Conservation (phyloP, 129 eudicot genomes). For the Smallanthus sonchifolius region DNA sequence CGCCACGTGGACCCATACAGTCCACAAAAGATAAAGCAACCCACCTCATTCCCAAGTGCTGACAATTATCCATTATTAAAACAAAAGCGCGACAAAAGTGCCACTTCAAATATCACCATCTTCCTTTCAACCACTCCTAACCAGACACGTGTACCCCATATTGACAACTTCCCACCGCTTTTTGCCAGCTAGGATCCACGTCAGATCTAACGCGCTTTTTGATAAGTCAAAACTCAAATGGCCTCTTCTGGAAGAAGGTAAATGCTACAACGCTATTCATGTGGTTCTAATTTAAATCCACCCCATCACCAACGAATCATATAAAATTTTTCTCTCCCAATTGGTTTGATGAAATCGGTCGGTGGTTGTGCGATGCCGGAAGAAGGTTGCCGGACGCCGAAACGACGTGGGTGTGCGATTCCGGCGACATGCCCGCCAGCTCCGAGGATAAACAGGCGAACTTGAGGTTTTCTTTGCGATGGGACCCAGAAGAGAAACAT, state of each 20-base stretch:
- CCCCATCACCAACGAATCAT: not conserved
- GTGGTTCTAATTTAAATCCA: not conserved
- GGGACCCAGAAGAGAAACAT: slow-evolving; percentile 20
- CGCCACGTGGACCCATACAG: not conserved
- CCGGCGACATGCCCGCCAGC: slow-evolving; percentile 51
- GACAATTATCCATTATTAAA: not conserved
- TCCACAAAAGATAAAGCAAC: not conserved
- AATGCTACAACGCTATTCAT: not conserved
- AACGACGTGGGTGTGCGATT: slow-evolving; percentile 16
- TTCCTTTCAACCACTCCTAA: not conserved
- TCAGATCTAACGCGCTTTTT: not conserved
- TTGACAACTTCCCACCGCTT: not conserved
- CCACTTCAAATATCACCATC: not conserved
- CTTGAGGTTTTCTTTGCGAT: slow-evolving; percentile 38
- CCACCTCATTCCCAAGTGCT: not conserved
- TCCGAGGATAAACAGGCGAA: slow-evolving; percentile 42
- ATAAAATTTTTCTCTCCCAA: not conserved
- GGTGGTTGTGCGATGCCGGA: slow-evolving; percentile 13
- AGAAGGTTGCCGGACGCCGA: slow-evolving; percentile 46
- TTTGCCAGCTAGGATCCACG: slow-evolving; percentile 25
- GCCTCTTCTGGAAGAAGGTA: slow-evolving; percentile 14
- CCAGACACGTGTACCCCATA: slow-evolving; percentile 6
- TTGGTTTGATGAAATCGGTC: slow-evolving; percentile 19
- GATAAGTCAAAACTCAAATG: slow-evolving; percentile 1
- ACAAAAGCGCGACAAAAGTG: slow-evolving; percentile 8